Conservation (phyloP, 2,329 filamentous ascomycete genomes). For the Scleromitrula shiraiana region DNA sequence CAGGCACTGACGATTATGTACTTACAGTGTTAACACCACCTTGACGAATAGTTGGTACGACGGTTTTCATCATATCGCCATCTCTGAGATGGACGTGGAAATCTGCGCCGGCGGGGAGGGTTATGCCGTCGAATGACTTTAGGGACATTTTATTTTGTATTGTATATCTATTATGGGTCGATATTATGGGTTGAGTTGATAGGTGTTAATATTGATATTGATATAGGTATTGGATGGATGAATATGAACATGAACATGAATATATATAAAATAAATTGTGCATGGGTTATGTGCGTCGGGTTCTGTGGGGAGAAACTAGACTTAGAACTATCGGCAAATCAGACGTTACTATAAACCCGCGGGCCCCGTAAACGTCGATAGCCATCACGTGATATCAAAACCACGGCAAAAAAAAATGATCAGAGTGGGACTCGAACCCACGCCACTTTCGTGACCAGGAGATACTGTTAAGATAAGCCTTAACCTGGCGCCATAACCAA, state of each 20-base stretch:
- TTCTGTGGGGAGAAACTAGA: no score
- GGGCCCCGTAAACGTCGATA: no score
- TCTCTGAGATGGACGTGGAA: constrained; percentile 33
- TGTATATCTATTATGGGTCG: no score
- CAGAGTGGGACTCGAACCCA: constrained; percentile 35
- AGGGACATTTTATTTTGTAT: neutral
- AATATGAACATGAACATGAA: no score
- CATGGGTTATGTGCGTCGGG: no score
- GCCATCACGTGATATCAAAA: no score
- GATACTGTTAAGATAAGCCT: constrained; percentile 21
- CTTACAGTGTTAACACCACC: constrained; percentile 53
- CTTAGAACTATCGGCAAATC: no score
- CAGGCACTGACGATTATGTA: no score
- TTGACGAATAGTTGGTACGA: constrained; percentile 44
- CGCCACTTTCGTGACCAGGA: constrained; percentile 34
- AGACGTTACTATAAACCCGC: no score
- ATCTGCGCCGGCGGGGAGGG: constrained; percentile 56
- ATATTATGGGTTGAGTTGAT: no score
- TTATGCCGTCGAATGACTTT: constrained; percentile 25
- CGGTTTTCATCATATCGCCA: constrained; percentile 49
- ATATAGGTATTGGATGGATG: neutral
- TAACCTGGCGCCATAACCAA: constrained; percentile 24
- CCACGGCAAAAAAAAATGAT: no score
- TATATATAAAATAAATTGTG: no score
- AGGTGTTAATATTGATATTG: neutral